Evolutionary conservation across 169 alveolate genomes (phyloP).

Genomic region (Miamiensis avidus): DNA sequence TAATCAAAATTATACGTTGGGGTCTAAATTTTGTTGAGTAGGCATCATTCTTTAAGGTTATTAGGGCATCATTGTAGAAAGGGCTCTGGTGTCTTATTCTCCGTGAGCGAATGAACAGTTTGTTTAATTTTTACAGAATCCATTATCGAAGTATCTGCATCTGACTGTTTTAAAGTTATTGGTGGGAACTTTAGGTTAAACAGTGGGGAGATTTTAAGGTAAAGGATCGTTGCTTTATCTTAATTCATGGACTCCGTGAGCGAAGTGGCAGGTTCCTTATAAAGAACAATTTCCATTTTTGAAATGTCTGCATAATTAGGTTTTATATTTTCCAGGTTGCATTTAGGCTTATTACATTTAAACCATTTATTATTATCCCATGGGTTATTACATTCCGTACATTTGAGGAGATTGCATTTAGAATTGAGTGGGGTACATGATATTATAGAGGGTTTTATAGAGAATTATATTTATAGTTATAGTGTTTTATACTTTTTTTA

Average conservation of each 20-base stretch:
- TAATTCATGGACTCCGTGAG: slow-evolving; percentile 11
- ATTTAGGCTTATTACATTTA: not conserved
- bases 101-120: slow-evolving; percentile 24
- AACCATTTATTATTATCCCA: no score
- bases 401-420: no score
- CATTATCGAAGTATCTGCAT: slow-evolving; percentile 22
- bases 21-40: not conserved
- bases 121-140: slow-evolving; percentile 14
- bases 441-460: no score
- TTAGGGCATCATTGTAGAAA: not conserved
- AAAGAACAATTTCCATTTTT: slow-evolving; percentile 19
- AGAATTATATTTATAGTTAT: no score
- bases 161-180: slow-evolving; percentile 19
- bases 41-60: not conserved
- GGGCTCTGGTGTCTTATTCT: not conserved
- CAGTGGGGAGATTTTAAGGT: slow-evolving; percentile 9
- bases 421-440: no score
- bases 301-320: slow-evolving; percentile 14
- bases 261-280: slow-evolving; percentile 18
- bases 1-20: slow-evolving; percentile 2
- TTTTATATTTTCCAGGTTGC: slow-evolving; percentile 6
- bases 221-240: slow-evolving; percentile 8
- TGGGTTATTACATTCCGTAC: no score
- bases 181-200: slow-evolving; percentile 14
- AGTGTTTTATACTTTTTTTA: no score